Percentiles rank a stretch among this genome's conserved stretches.
Evolutionary conservation across 352 stramenopile species (phyloP).

Genomic region (Pythium plurisporium): DNA sequence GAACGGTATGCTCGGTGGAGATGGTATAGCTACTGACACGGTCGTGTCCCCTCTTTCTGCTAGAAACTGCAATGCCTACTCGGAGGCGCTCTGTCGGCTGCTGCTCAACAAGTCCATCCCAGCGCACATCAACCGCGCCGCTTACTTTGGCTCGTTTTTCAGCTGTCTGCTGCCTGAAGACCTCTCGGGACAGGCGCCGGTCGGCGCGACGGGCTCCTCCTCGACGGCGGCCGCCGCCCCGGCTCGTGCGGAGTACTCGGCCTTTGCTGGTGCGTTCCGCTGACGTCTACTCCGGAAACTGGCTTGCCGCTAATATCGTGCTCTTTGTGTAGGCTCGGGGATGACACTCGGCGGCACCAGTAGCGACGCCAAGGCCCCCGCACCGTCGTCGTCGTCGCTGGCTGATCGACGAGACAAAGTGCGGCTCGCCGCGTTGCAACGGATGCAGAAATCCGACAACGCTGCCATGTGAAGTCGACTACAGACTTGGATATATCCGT

Average conservation of each 20-base stretch:
- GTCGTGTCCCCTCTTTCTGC: too few species aligned
- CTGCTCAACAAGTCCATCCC: conserved; percentile 84
- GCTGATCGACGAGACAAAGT: conserved; percentile 64
- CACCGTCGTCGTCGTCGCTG: conserved; percentile 22
- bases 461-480: background rate
- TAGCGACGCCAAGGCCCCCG: conserved; percentile 2
- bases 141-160: conserved; percentile 90
- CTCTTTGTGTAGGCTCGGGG: conserved; percentile 25
- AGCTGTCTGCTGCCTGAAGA: conserved; percentile 73
- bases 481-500: too few species aligned
- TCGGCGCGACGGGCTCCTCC: conserved; percentile 35
- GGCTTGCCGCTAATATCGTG: too few species aligned
- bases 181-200: conserved; percentile 48
- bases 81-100: conserved; percentile 79
- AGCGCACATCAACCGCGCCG: conserved; percentile 89
- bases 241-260: conserved; percentile 40
- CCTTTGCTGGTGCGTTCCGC: conserved; percentile 49
- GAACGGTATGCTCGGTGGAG: background rate
- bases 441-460: conserved; percentile 31
- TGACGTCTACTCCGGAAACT: too few species aligned
- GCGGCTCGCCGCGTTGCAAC: conserved; percentile 52
- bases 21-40: background rate
- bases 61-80: conserved; percentile 94
- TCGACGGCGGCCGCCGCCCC: background rate
- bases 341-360: conserved; percentile 26